Conservation (phyloP, 2,329 filamentous ascomycete genomes). For the Monosporascus sp. region DNA sequence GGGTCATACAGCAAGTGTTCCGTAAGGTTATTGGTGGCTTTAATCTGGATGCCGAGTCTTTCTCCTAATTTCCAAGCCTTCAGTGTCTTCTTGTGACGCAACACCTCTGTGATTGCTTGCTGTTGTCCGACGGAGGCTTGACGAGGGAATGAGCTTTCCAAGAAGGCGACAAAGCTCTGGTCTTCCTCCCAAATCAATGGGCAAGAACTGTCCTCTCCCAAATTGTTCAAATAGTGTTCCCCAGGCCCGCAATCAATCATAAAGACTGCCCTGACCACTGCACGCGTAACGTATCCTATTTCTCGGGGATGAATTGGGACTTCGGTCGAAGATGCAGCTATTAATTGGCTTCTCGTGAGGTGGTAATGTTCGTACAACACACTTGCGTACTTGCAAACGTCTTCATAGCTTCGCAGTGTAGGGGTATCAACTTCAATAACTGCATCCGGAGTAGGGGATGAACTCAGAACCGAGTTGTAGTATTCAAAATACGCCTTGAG, state of each 20-base stretch:
- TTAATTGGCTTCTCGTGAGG: background rate
- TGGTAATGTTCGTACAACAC: background rate
- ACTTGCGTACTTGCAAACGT: background rate
- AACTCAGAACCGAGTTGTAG: background rate
- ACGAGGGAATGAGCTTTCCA: background rate
- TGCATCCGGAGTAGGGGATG: background rate
- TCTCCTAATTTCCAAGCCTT: conserved; percentile 7
- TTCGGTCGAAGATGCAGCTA: background rate
- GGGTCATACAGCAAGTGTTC: conserved; percentile 5
- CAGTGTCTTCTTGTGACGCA: background rate
- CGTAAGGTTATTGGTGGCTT: conserved; percentile 5
- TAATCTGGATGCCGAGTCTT: conserved; percentile 4
- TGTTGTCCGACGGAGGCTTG: background rate
- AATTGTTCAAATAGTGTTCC: background rate
- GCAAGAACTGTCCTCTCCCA: background rate
- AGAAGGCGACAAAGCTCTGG: background rate
- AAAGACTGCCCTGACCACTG: background rate
- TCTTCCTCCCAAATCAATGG: background rate
- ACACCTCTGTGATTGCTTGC: background rate
- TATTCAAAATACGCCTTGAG: background rate
- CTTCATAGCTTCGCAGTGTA: background rate
- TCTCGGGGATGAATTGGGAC: background rate
- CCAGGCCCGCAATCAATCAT: background rate
- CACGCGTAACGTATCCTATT: background rate
- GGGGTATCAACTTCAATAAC: background rate